Base-by-base conservation (phyloP, 2,329 filamentous ascomycete genomes). In the Trichoderma sp. region DNA sequence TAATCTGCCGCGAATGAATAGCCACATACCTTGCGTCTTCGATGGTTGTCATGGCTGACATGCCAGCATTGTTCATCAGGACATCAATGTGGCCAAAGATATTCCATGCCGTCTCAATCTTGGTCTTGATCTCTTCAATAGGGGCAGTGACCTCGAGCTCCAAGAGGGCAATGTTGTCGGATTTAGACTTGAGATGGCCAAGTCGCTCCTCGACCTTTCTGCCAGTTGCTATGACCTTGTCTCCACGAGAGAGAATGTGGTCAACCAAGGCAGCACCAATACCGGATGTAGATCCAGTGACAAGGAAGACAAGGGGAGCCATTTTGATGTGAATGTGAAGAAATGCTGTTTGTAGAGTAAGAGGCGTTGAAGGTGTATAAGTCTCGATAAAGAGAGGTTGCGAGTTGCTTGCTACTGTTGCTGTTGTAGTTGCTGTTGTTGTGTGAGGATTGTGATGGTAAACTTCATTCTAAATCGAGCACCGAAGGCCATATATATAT, bases 41-140 rank as follows among this genome's bases (percentile, higher is more conserved):
- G 32, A 75, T 75, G 17, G 73, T 73, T 12, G 74, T 76, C 55
- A 78, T 72, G 2, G 75, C 71, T 1, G 77, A 78, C 34, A 76
- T 78, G 34, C 78, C 80, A 9, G 80, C 81, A 58, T 81, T 81
- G 72, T 81, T 81, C 23, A 81, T 73, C 17, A 81, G 67, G 6
- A 81, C 73, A 30, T 81, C 79, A 17, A 82, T 78, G 8, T 73
- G 76, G 0, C 79, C 80, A 32, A 79, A 81, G 2, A 80, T 74
- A 2, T 62, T 23, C 76, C 79, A 78, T 17, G 79, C 80, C 15
- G 77, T 57, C 13, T 76, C 50, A 1, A 80, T 64, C 26, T 74
- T 65, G 23, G 47, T 39, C 23, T 72, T 30, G n/a, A 81, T 74
- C 15, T 39, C 70, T 4, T 65, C 26, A 3, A 57, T 63, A 7